Conservation (phyloP, 2,329 filamentous ascomycete species). For the Hymenoscyphus scutula region DNA sequence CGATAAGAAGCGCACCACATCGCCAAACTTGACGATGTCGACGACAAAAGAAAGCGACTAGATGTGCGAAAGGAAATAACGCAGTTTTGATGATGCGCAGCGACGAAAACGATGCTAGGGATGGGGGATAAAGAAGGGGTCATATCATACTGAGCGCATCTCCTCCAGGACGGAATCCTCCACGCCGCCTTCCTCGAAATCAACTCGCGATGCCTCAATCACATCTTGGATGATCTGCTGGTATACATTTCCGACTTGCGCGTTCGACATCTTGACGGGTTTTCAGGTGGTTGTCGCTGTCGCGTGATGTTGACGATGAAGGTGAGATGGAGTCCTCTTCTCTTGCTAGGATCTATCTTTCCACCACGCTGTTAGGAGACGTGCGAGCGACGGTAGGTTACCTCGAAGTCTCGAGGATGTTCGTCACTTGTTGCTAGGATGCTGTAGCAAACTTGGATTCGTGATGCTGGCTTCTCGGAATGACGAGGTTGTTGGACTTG, state of each 20-base stretch:
- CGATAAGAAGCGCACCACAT: conserved; percentile 4
- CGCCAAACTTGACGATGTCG: not conserved
- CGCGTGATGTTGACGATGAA: not conserved
- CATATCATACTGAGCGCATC: conserved; percentile 73
- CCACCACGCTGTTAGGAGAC: not conserved
- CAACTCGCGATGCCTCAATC: conserved; percentile 85
- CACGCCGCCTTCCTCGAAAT: conserved; percentile 95
- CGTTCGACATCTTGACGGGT: conserved; percentile 35
- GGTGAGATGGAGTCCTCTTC: not conserved
- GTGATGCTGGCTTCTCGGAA: conserved; percentile 3
- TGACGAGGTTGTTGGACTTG: not conserved
- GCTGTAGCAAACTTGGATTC: conserved; percentile 1
- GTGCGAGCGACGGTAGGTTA: not conserved
- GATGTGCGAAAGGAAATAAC: conserved; percentile 10
- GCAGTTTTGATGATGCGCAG: not conserved
- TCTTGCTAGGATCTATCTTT: not conserved
- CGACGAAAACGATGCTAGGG: conserved; percentile 6
- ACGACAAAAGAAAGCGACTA: not conserved
- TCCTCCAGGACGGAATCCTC: conserved; percentile 84
- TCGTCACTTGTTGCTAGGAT: not conserved
- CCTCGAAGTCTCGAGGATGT: not conserved
- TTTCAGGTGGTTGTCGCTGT: not conserved
- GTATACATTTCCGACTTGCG: conserved; percentile 68
- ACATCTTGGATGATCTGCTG: conserved; percentile 77
- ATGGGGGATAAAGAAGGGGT: not conserved